Evolutionary conservation across 179 eudicot genomes (phyloP), one percentile per base, ranked within the genome.

Genomic region (Patellifolia procumbens): DNA sequence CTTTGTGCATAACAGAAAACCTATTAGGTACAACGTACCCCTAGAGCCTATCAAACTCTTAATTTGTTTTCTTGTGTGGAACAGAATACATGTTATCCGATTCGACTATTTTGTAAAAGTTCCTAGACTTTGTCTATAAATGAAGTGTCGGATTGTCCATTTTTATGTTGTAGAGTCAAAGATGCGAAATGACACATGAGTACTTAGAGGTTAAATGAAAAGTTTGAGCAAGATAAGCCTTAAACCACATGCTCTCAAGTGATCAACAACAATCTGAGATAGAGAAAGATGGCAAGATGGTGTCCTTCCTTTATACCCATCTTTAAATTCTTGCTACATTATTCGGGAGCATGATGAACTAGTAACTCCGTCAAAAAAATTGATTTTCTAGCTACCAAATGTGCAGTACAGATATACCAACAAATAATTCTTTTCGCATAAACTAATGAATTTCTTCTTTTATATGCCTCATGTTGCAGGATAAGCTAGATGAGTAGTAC

Each of bases 381-480:
- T n/a, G n/a, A n/a, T n/a, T n/a, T n/a, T n/a, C n/a, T n/a, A n/a
- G n/a, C 24, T 56, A 24, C 61, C 17, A 51, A 17, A 24, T 24
- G 61, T n/a, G 22, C 0, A 24, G 24, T 12, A 55, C 28, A 56
- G 11, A 2, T n/a, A n/a, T n/a, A n/a, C n/a, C n/a, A n/a, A n/a
- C n/a, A n/a, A n/a, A n/a, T n/a, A n/a, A n/a, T n/a, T n/a, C n/a
- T n/a, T n/a, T n/a, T n/a, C n/a, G n/a, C n/a, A n/a, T n/a, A n/a
- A n/a, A n/a, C n/a, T n/a, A n/a, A n/a, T n/a, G n/a, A n/a, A 31
- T 59, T 59, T 59, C 19, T 20, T 59, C 19, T 28, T 59, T 34
- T 34, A 13, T 59, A 59, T 63, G 12, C 34, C 43, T 63, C 45
- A 32, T 34, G 68, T 35, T 63, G 43, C 68, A 63, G 68, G 68